Percentiles rank a stretch among this genome's conserved stretches.
phyloP scores from a whole-genome alignment of 345 rosid genomes.

The Moringa oleifera region DNA sequence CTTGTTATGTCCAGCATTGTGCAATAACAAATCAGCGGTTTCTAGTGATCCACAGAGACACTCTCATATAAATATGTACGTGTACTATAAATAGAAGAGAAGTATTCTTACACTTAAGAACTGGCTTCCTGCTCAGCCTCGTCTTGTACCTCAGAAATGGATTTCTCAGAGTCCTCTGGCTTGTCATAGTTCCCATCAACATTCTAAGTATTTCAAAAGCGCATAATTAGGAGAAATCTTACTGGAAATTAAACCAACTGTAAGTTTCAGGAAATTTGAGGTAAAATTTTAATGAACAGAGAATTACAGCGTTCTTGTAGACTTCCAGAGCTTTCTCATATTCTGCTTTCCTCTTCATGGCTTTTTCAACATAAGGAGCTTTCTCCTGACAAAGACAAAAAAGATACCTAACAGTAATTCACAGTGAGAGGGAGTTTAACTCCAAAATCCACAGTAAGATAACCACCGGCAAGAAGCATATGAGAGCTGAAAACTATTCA shows the following conservation, averaged over 20 bases:
- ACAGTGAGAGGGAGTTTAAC: not conserved
- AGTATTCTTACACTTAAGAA: not conserved
- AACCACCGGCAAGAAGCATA: not conserved
- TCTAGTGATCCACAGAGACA: too few species aligned
- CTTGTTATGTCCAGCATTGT: too few species aligned
- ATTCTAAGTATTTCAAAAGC: not conserved
- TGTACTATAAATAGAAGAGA: too few species aligned
- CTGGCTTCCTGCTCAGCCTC: not conserved
- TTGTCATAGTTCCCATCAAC: not conserved
- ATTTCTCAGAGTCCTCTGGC: not conserved
- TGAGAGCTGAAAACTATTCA: not conserved
- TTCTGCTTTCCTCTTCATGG: conserved; percentile 13
- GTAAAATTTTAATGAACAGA: not conserved
- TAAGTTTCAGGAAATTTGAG: not conserved
- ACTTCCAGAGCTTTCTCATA: conserved; percentile 28
- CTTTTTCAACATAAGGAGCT: not conserved
- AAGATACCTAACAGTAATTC: not conserved
- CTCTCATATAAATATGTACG: too few species aligned
- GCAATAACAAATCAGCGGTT: too few species aligned
- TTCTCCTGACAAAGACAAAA: not conserved
- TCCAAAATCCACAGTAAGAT: not conserved
- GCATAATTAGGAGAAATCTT: not conserved
- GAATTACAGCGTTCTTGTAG: conserved; percentile 22
- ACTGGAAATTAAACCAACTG: too few species aligned
- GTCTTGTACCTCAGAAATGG: not conserved